Evolutionary conservation across 805 yeast genomes (phyloP).

Genomic region (Hanseniaspora singularis): DNA sequence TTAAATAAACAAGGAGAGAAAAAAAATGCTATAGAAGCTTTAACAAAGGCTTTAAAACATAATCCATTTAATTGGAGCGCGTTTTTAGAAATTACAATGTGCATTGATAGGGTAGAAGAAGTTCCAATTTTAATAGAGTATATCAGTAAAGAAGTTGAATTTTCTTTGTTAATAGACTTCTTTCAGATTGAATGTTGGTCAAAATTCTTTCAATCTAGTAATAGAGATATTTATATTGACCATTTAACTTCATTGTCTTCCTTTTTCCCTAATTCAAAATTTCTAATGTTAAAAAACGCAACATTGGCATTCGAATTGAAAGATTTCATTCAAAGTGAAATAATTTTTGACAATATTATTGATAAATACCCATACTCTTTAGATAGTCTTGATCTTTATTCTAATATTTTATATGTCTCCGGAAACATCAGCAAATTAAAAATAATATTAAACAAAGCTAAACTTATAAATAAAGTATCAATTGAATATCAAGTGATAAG

Average conservation of each 20-base stretch:
- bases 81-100: constrained; percentile 68
- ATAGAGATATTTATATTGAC: constrained; percentile 36
- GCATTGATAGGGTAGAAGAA: constrained; percentile 51
- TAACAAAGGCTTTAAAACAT: constrained; percentile 47
- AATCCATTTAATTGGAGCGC: constrained; percentile 91
- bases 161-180: constrained; percentile 35
- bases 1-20: constrained; percentile 46
- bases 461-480: constrained; percentile 69
- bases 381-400: constrained; percentile 84
- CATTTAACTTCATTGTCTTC: constrained; percentile 39
- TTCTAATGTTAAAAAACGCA: constrained; percentile 71
- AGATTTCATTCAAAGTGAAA: constrained; percentile 72
- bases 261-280: constrained; percentile 61
- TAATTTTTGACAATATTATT: constrained; percentile 62
- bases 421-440: constrained; percentile 77
- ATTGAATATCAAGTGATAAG: constrained; percentile 91
- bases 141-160: constrained; percentile 26
- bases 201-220: constrained; percentile 59
- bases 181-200: constrained; percentile 61
- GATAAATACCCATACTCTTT: constrained; percentile 68
- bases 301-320: constrained; percentile 70
- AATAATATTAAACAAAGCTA: constrained; percentile 72
- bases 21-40: constrained; percentile 46
- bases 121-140: constrained; percentile 35
- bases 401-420: constrained; percentile 91